Evolutionary conservation across 257 asterid genomes (phyloP), one percentile per base, ranked within the genome.

Genomic region (Avicennia marina): DNA sequence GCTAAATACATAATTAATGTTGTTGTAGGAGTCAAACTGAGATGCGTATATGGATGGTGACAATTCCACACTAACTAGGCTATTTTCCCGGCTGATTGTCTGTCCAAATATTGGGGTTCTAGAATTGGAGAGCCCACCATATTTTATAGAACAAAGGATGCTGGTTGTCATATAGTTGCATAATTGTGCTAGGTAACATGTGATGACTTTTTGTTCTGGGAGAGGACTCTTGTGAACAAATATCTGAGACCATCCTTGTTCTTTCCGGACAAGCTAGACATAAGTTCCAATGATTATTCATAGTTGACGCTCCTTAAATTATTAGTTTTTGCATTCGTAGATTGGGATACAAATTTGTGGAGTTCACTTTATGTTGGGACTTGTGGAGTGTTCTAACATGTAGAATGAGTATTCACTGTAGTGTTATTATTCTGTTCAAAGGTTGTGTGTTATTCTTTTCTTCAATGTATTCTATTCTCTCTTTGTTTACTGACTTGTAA

Each of bases 281-380:
- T 48, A 55, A 15, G 19, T 62, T 51, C 24, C 40, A 40, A 20
- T 26, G 56, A 32, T 60, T 33, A 3, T 50, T 50, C 2, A 0
- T 49, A 11, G 44, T 47, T 4, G 18, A 48, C 12, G 38, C 21
- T 10, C 29, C 15, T 48, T 3, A 27, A 61, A 61, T 17, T 38
- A 17, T 49, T 48, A 24, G 16, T 49, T 12, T 62, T 32, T 61
- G 43, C 39, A n/a, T n/a, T n/a, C n/a, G n/a, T n/a, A n/a, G n/a
- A n/a, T n/a, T n/a, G n/a, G n/a, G n/a, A n/a, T n/a, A n/a, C n/a
- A n/a, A n/a, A n/a, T n/a, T n/a, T n/a, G n/a, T n/a, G n/a, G n/a
- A n/a, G n/a, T n/a, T n/a, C n/a, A n/a, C n/a, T n/a, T n/a, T n/a
- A n/a, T n/a, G n/a, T n/a, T n/a, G n/a, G n/a, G n/a, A n/a, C n/a